phyloP scores from a whole-genome alignment of 2,329 filamentous ascomycete genomes.

The Huntiella savannae region DNA sequence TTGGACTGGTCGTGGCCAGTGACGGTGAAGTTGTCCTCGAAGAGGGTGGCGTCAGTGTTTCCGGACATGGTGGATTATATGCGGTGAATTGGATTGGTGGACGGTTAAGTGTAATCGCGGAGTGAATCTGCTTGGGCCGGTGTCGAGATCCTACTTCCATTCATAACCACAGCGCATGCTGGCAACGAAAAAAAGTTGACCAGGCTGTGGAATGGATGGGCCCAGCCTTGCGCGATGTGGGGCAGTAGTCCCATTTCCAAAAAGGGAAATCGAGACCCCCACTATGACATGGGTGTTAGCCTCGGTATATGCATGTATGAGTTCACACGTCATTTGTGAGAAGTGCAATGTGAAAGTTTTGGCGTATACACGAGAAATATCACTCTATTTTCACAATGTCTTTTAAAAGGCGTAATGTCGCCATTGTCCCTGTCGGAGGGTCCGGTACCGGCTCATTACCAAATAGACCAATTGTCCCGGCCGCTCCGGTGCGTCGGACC shows the following conservation, averaged over 20 bases:
- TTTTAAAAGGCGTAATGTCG: conserved; percentile 36
- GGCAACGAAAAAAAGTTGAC: conserved; percentile 1
- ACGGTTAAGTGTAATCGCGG: background rate
- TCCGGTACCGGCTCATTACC: conserved; percentile 13
- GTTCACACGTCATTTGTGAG: background rate
- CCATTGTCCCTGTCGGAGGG: conserved; percentile 22
- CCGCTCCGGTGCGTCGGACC: conserved; percentile 16
- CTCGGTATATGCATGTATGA: conserved; percentile 1
- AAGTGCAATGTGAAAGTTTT: background rate
- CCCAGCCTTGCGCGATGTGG: conserved; percentile 9
- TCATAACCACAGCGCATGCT: too few relatives aligned
- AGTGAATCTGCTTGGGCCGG: background rate
- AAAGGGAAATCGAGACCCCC: conserved; percentile 1
- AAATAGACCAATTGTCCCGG: conserved; percentile 17
- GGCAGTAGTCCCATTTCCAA: background rate
- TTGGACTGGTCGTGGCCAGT: conserved; percentile 64
- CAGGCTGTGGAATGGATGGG: background rate
- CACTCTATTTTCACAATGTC: conserved; percentile 25
- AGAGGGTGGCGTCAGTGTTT: conserved; percentile 76
- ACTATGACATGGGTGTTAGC: conserved; percentile 1
- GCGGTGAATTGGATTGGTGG: background rate
- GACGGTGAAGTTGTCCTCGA: conserved; percentile 79
- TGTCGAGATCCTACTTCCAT: background rate
- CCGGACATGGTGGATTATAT: conserved; percentile 23
- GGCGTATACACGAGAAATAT: too few relatives aligned